Percentiles rank a stretch among this genome's conserved stretches.
These are phyloP conservation scores for Phialophora chinensis DNA, from an alignment of 2,329 filamentous ascomycete species.

Conservation along the genomic window DNA sequence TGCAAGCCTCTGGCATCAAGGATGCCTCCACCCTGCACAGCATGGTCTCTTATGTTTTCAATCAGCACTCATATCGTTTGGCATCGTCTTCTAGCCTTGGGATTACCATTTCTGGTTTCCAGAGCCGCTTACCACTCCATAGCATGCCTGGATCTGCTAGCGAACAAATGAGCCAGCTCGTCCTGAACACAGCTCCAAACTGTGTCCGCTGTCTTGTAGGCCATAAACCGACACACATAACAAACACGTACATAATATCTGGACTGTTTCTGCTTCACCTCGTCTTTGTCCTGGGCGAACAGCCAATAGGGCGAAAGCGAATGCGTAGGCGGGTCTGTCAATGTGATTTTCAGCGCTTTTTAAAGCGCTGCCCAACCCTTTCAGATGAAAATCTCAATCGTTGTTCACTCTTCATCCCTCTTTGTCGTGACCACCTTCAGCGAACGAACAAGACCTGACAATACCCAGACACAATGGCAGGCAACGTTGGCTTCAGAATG, in stretches of 20 bases:
- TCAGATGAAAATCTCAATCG: not conserved
- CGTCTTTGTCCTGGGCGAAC: not conserved
- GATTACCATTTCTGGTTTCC: not conserved
- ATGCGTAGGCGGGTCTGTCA: not conserved
- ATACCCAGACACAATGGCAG: not conserved
- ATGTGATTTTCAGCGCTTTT: not conserved
- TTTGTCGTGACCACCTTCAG: not conserved
- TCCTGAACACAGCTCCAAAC: not conserved
- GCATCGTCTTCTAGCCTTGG: not conserved
- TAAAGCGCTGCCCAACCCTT: not conserved
- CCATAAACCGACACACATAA: not conserved
- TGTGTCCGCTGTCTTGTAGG: not conserved
- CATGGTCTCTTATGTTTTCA: not conserved
- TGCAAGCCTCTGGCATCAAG: not conserved
- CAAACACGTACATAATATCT: not conserved
- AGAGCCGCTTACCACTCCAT: not conserved
- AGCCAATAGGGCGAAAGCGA: not conserved
- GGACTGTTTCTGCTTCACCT: not conserved
- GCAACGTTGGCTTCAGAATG: not conserved
- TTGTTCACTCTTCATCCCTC: not conserved
- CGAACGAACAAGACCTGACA: not conserved
- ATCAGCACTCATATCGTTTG: not conserved
- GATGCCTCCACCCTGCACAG: not conserved
- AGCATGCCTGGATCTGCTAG: not conserved
- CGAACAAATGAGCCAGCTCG: not conserved